Conservation (phyloP, 257 asterid species). For the Ilex aquifolium region DNA sequence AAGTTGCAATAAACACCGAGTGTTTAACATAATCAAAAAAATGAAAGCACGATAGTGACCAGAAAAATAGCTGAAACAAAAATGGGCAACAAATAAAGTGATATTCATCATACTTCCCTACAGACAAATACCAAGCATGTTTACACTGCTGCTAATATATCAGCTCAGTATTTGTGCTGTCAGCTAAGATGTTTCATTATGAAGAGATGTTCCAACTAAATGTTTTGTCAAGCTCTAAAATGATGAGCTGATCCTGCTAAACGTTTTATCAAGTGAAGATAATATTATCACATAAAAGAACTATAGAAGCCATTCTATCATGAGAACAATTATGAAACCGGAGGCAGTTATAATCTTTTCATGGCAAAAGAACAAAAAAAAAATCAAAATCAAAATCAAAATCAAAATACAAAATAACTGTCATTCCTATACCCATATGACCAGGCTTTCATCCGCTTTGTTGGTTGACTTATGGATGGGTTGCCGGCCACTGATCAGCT, state of each 20-base stretch:
- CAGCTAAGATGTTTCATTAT: too few relatives aligned
- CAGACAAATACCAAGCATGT: too few relatives aligned
- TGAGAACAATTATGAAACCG: neutral
- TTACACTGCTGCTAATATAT: too few relatives aligned
- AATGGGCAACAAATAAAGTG: too few relatives aligned
- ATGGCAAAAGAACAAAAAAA: neutral
- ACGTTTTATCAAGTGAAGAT: neutral
- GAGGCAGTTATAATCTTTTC: neutral
- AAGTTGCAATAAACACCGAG: too few relatives aligned
- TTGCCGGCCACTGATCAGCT: slow-evolving; percentile 73
- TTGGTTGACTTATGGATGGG: slow-evolving; percentile 59
- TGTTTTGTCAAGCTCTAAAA: neutral
- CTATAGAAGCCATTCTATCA: neutral
- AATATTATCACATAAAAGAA: neutral
- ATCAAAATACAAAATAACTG: too few relatives aligned
- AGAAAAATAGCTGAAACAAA: too few relatives aligned
- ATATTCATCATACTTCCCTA: too few relatives aligned
- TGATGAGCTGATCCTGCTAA: neutral
- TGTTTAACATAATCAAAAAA: too few relatives aligned
- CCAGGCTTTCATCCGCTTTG: slow-evolving; percentile 76
- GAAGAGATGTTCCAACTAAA: neutral
- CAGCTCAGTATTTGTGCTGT: too few relatives aligned
- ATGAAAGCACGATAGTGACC: too few relatives aligned
- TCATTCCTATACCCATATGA: slow-evolving; percentile 71
- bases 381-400: neutral